Conservation (phyloP, 257 asterid species). For the Penstemon eatonii region DNA sequence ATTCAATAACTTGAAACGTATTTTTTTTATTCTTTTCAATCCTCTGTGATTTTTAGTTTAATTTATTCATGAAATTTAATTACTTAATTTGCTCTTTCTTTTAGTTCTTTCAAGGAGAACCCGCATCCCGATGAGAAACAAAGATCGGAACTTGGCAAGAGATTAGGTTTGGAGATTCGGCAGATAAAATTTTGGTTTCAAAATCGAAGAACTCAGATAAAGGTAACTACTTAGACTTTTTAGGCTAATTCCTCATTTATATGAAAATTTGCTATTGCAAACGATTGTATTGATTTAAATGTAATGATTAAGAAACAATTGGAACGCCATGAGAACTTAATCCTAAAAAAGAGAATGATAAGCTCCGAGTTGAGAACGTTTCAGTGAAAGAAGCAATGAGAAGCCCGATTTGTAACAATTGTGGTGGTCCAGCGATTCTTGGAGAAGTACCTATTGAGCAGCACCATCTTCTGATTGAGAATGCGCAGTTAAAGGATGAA, state of each 20-base stretch:
- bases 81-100: slow-evolving; percentile 1
- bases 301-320: slow-evolving; percentile 58
- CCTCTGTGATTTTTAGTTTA: neutral
- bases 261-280: neutral
- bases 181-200: slow-evolving; percentile 96
- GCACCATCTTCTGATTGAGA: slow-evolving; percentile 70
- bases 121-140: slow-evolving; percentile 93
- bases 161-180: slow-evolving; percentile 61
- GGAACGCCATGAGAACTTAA: slow-evolving; percentile 74
- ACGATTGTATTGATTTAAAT: neutral
- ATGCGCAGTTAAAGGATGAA: slow-evolving; percentile 70
- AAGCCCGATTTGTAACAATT: slow-evolving; percentile 63
- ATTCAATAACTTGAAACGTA: slow-evolving; percentile 89
- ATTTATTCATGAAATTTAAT: neutral
- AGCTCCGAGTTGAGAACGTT: slow-evolving; percentile 74
- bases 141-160: slow-evolving; percentile 66
- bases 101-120: slow-evolving; percentile 79
- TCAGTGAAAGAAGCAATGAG: slow-evolving; percentile 70
- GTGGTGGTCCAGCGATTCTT: slow-evolving; percentile 70
- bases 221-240: slow-evolving; percentile 43
- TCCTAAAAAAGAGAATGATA: slow-evolving; percentile 74
- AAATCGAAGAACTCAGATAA: slow-evolving; percentile 85
- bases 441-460: slow-evolving; percentile 60
- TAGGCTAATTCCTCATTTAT: too few relatives aligned
- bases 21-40: neutral